These are phyloP conservation scores for Pseudogymnoascus destructans DNA, from an alignment of 2,329 filamentous ascomycete genomes.

Conservation along the genomic window DNA sequence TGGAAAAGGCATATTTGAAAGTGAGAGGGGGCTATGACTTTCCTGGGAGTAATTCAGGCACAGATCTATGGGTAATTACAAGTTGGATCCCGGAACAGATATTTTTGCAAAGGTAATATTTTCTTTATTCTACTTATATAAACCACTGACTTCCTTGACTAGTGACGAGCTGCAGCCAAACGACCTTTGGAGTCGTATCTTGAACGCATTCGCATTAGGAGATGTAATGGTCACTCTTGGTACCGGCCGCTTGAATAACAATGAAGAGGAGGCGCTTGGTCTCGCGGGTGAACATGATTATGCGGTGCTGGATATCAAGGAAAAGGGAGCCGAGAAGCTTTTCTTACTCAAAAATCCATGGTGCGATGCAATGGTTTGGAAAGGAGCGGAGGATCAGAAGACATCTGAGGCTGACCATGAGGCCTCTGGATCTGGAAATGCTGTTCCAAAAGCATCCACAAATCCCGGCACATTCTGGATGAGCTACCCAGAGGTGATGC, in stretches of 20 bases:
- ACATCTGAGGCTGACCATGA: conserved; percentile 10
- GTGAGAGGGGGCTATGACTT: conserved; percentile 94
- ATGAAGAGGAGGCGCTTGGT: conserved; percentile 68
- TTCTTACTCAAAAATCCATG: conserved; percentile 93
- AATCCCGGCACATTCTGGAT: conserved; percentile 86
- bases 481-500: conserved; percentile 69
- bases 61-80: conserved; percentile 81
- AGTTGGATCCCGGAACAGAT: conserved; percentile 97
- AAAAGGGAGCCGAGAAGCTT: conserved; percentile 47
- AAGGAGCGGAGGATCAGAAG: conserved; percentile 29
- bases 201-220: conserved; percentile 58
- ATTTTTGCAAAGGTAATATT: conserved; percentile 59
- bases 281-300: conserved; percentile 89
- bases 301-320: conserved; percentile 68
- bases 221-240: conserved; percentile 83
- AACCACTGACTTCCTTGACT: conserved; percentile 7
- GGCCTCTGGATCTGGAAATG: conserved; percentile 18
- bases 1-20: conserved; percentile 96
- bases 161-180: conserved; percentile 68
- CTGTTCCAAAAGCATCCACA: conserved; percentile 15
- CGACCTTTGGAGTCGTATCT: conserved; percentile 65
- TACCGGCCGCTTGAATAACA: conserved; percentile 65
- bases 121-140: conserved; percentile 2
- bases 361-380: conserved; percentile 70
- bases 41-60: conserved; percentile 91